Evolutionary conservation across 495 filamentous ascomycete species (phyloP).

Genomic region (Penicillium herquei): DNA sequence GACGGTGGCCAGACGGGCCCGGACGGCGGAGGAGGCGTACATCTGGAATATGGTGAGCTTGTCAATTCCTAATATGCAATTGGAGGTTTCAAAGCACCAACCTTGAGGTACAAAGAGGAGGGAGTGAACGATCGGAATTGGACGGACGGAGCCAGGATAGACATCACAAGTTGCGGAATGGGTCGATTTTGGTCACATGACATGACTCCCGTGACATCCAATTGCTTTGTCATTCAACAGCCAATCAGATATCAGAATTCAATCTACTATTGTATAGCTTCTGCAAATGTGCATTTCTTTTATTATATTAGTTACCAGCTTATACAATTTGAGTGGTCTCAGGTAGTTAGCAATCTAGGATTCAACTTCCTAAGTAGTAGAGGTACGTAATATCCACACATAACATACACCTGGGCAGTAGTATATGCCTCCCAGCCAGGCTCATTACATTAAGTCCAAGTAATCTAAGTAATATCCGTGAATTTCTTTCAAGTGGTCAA

Average conservation of each 20-base stretch:
- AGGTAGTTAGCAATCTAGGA: too few species aligned
- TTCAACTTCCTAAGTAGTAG: too few species aligned
- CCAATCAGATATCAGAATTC: not conserved
- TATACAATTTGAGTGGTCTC: too few species aligned
- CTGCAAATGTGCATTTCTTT: not conserved
- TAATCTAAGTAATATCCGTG: too few species aligned
- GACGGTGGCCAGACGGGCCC: slow-evolving; percentile 61
- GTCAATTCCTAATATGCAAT: slow-evolving; percentile 7
- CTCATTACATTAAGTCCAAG: too few species aligned
- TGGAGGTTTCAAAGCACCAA: slow-evolving; percentile 15
- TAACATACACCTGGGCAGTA: too few species aligned
- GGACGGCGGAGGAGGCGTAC: slow-evolving; percentile 77
- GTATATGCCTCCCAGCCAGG: too few species aligned
- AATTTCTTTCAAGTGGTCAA: too few species aligned
- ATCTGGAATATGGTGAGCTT: slow-evolving; percentile 56
- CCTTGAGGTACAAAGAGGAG: slow-evolving; percentile 35
- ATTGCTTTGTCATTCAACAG: not conserved
- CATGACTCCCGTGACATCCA: slow-evolving; percentile 11
- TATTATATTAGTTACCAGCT: too few species aligned
- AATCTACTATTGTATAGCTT: not conserved
- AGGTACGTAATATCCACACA: too few species aligned
- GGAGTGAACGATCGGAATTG: slow-evolving; percentile 30
- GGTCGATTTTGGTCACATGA: slow-evolving; percentile 33
- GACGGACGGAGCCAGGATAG: slow-evolving; percentile 26
- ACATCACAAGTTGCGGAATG: slow-evolving; percentile 29